Evolutionary conservation across 2,329 filamentous ascomycete genomes (phyloP).

Genomic region (Pseudogymnoascus sp.): DNA sequence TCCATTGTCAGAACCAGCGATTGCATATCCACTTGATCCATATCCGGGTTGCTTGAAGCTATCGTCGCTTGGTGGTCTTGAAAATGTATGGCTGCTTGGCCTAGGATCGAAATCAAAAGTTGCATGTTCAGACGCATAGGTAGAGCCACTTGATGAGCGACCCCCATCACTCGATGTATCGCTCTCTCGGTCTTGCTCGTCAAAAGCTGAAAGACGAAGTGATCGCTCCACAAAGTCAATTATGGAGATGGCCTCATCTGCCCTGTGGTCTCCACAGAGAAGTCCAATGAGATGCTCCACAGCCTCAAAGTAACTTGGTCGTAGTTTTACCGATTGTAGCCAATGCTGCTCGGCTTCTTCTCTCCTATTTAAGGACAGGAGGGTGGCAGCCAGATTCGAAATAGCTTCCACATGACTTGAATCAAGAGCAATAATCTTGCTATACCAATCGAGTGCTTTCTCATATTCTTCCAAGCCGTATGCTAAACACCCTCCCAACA

Average conservation of each 20-base stretch:
- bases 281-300: conserved; percentile 89
- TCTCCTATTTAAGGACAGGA: conserved; percentile 73
- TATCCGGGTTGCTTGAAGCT: conserved; percentile 38
- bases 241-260: conserved; percentile 74
- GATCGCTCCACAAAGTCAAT: conserved; percentile 77
- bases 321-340: conserved; percentile 71
- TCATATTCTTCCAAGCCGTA: conserved; percentile 83
- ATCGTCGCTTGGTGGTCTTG: conserved; percentile 18
- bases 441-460: conserved; percentile 67
- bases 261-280: conserved; percentile 71
- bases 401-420: conserved; percentile 75
- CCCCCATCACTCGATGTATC: conserved; percentile 48
- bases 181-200: conserved; percentile 46
- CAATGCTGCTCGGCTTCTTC: conserved; percentile 81
- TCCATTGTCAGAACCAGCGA: conserved; percentile 81
- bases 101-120: conserved; percentile 24
- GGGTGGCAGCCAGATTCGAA: conserved; percentile 83
- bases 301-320: conserved; percentile 86
- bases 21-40: conserved; percentile 73
- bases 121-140: conserved; percentile 22
- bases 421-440: conserved; percentile 49
- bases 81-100: conserved; percentile 17
- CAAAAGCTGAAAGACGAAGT: conserved; percentile 44
- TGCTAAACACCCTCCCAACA: conserved; percentile 82
- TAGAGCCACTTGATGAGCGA: conserved; percentile 23